These are phyloP conservation scores for Lumnitzera littorea DNA, from an alignment of 345 rosid genomes.

Conservation along the genomic window DNA sequence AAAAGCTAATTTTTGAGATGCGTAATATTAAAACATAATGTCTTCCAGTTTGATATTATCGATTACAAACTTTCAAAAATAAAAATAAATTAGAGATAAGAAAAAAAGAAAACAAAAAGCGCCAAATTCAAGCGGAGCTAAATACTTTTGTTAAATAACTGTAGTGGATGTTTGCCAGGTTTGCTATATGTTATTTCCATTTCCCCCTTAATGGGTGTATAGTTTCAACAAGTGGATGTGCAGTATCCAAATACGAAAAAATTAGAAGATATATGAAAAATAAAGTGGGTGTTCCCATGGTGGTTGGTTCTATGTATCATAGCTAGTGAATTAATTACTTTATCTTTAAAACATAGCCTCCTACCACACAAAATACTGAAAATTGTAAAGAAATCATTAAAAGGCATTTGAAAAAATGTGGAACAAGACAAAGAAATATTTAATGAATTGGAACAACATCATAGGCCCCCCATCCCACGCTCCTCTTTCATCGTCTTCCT, in stretches of 20 bases:
- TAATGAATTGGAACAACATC: conserved; percentile 22
- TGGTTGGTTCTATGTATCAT: conserved; percentile 38
- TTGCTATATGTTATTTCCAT: too few relatives aligned
- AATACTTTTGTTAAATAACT: too few relatives aligned
- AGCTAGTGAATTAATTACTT: conserved; percentile 37
- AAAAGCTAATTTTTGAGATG: too few relatives aligned
- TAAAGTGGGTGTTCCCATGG: conserved; percentile 8
- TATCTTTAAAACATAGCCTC: conserved; percentile 42
- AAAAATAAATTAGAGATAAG: not conserved
- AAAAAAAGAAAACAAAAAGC: not conserved
- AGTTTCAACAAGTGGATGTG: too few relatives aligned
- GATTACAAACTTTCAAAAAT: not conserved
- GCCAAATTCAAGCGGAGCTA: too few relatives aligned
- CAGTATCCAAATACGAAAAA: too few relatives aligned
- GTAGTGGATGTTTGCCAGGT: too few relatives aligned
- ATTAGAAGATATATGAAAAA: too few relatives aligned
- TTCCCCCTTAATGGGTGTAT: too few relatives aligned
- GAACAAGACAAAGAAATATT: conserved; percentile 46
- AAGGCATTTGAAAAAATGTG: not conserved
- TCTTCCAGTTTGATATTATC: too few relatives aligned
- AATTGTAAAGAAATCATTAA: not conserved
- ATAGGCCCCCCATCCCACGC: conserved; percentile 17
- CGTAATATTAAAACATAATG: too few relatives aligned
- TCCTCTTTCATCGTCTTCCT: conserved; percentile 6
- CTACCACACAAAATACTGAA: conserved; percentile 31